Percentiles rank a stretch among this genome's conserved stretches.
These are phyloP conservation scores for Pulveroboletus frians DNA, from an alignment of 768 basidiomycete species.

Conservation along the genomic window DNA sequence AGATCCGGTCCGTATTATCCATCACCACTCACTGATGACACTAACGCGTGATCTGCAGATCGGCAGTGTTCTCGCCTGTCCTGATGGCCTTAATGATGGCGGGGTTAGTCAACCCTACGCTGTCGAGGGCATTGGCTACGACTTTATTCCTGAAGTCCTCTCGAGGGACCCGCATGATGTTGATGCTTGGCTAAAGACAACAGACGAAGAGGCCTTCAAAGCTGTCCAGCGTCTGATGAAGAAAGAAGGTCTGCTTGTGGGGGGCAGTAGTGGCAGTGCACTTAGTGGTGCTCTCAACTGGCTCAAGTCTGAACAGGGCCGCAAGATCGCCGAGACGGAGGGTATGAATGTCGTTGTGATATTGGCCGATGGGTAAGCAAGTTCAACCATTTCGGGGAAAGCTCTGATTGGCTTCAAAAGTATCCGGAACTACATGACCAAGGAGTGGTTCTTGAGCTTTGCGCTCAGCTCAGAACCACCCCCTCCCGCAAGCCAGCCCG, in stretches of 20 bases:
- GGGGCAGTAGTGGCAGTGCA: constrained; percentile 89
- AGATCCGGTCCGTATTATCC: constrained; percentile 66
- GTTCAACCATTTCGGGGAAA: background rate
- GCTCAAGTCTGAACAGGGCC: constrained; percentile 68
- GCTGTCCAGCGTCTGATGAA: constrained; percentile 74
- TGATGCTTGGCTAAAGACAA: constrained; percentile 81
- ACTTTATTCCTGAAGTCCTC: constrained; percentile 86
- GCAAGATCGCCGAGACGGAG: constrained; percentile 52
- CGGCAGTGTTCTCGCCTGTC: constrained; percentile 83
- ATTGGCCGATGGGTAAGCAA: constrained; percentile 79
- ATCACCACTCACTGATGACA: background rate
- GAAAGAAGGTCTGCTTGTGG: constrained; percentile 83
- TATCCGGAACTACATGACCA: constrained; percentile 92
- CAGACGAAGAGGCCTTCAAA: constrained; percentile 74
- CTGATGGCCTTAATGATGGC: constrained; percentile 55
- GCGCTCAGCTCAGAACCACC: constrained; percentile 53
- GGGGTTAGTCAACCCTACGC: constrained; percentile 51
- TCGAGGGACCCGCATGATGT: constrained; percentile 56
- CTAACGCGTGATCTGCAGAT: constrained; percentile 40
- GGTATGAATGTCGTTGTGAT: constrained; percentile 87
- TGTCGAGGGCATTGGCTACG: constrained; percentile 97
- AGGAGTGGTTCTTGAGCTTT: constrained; percentile 82
- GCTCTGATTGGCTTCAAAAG: constrained; percentile 34
- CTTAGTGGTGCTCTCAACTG: constrained; percentile 73
- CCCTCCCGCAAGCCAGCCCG: constrained; percentile 28